Evolutionary conservation across 345 rosid species (phyloP).

Genomic region (Passiflora organensis): DNA sequence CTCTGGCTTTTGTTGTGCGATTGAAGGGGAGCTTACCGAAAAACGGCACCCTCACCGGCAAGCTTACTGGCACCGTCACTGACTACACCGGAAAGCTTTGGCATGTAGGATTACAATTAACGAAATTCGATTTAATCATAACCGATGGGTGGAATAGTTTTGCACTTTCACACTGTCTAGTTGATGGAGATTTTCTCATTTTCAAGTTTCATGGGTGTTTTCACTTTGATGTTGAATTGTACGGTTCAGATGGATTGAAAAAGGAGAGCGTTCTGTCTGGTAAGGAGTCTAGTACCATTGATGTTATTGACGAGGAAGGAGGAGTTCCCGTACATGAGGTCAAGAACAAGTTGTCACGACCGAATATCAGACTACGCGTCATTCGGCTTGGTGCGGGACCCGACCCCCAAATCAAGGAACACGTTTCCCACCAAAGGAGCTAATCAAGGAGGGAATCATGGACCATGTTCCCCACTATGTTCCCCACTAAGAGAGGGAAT

Average conservation of each 20-base stretch:
- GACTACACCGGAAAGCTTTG: constrained; percentile 19
- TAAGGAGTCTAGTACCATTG: too few relatives aligned
- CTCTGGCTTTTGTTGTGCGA: constrained; percentile 16
- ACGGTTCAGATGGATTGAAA: constrained; percentile 13
- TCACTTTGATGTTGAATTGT: constrained; percentile 17
- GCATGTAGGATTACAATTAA: constrained; percentile 15
- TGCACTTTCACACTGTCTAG: constrained; percentile 8
- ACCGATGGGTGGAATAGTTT: constrained; percentile 28
- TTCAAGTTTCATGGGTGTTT: constrained; percentile 14
- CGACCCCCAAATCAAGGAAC: too few relatives aligned
- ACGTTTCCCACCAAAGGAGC: too few relatives aligned
- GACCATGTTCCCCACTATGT: too few relatives aligned
- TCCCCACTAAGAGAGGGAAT: too few relatives aligned
- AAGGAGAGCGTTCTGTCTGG: not conserved
- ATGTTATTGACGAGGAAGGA: not conserved
- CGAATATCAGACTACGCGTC: too few relatives aligned
- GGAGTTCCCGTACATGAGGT: not conserved
- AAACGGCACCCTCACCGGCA: too few relatives aligned
- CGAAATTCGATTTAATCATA: constrained; percentile 9
- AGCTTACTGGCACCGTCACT: not conserved
- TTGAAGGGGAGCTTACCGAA: too few relatives aligned
- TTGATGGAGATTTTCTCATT: constrained; percentile 19
- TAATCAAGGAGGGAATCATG: too few relatives aligned
- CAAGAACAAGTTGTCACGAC: not conserved
- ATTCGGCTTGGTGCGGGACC: too few relatives aligned